phyloP scores from a whole-genome alignment of 371 early-diverging fungal species.

The Saksenaea oblongispora region DNA sequence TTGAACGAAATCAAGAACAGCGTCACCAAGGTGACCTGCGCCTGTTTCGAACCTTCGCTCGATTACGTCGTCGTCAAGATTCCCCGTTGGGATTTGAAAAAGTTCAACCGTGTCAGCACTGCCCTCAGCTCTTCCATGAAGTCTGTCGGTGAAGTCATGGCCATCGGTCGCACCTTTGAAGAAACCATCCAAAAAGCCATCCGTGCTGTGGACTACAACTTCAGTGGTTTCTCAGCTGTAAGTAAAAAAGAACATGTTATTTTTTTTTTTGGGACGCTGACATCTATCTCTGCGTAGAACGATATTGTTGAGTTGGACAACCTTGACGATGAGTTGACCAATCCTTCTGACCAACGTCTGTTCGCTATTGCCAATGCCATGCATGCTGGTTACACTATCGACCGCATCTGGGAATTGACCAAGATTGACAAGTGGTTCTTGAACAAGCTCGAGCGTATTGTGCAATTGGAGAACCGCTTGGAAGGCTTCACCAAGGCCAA shows the following conservation, averaged over 20 bases:
- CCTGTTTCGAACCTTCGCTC: conserved; percentile 94
- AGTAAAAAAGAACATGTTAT: conserved; percentile 6
- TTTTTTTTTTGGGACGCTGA: background rate
- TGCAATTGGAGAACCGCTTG: conserved; percentile 47
- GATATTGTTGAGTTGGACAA: conserved; percentile 55
- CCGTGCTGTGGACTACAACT: conserved; percentile 87
- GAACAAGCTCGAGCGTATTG: conserved; percentile 81
- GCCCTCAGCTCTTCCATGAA: conserved; percentile 92
- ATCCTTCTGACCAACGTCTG: conserved; percentile 88
- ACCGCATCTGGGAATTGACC: conserved; percentile 84
- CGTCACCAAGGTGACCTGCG: conserved; percentile 92
- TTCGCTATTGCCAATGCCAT: conserved; percentile 93
- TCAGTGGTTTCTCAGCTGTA: conserved; percentile 79
- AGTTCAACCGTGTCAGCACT: conserved; percentile 89
- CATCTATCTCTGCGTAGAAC: conserved; percentile 41
- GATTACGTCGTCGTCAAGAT: conserved; percentile 96
- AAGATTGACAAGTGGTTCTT: conserved; percentile 96
- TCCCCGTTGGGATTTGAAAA: conserved; percentile 96
- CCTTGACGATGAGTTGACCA: conserved; percentile 77
- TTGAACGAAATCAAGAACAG: conserved; percentile 86
- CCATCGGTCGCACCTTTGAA: conserved; percentile 93
- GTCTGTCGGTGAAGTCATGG: conserved; percentile 96
- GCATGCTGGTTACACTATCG: conserved; percentile 82
- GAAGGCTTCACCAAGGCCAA: conserved; percentile 48
- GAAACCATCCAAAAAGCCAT: conserved; percentile 96